Evolutionary conservation across 495 filamentous ascomycete species (phyloP).

Genomic region (Aeminium ludgeri): DNA sequence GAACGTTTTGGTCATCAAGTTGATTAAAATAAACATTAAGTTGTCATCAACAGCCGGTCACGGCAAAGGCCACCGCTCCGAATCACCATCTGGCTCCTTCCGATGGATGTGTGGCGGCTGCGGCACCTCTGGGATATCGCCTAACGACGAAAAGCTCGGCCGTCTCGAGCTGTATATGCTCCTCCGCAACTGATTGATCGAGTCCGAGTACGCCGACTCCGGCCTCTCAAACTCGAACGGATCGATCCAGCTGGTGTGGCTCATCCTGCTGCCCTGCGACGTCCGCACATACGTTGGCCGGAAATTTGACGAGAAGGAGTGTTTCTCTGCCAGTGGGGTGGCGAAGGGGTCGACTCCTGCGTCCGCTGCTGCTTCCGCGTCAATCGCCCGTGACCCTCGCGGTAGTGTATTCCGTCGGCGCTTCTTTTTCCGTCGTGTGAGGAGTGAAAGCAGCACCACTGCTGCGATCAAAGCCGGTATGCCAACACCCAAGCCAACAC

Average conservation of each 20-base stretch:
- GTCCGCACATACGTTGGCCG: too few relatives aligned
- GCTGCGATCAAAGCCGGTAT: neutral
- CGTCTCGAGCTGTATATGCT: neutral
- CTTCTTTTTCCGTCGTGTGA: neutral
- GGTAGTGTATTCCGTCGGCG: neutral
- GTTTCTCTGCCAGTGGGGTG: too few relatives aligned
- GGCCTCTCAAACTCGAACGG: constrained; percentile 12
- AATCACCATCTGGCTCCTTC: neutral
- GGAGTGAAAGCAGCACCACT: neutral
- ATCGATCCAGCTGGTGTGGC: neutral
- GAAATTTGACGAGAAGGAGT: too few relatives aligned
- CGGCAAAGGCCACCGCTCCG: neutral
- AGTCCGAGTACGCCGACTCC: neutral
- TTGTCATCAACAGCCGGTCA: neutral
- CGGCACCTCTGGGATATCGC: neutral
- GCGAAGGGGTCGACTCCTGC: too few relatives aligned
- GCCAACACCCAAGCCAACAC: neutral
- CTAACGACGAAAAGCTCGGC: too few relatives aligned
- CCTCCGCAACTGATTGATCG: neutral
- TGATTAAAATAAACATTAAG: neutral
- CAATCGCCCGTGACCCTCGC: too few relatives aligned
- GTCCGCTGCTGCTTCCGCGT: too few relatives aligned
- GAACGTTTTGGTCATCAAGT: too few relatives aligned
- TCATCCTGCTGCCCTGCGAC: too few relatives aligned
- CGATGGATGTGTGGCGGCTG: neutral